These are phyloP conservation scores for Triadica sebifera DNA, from an alignment of 345 rosid species.

Conservation along the genomic window DNA sequence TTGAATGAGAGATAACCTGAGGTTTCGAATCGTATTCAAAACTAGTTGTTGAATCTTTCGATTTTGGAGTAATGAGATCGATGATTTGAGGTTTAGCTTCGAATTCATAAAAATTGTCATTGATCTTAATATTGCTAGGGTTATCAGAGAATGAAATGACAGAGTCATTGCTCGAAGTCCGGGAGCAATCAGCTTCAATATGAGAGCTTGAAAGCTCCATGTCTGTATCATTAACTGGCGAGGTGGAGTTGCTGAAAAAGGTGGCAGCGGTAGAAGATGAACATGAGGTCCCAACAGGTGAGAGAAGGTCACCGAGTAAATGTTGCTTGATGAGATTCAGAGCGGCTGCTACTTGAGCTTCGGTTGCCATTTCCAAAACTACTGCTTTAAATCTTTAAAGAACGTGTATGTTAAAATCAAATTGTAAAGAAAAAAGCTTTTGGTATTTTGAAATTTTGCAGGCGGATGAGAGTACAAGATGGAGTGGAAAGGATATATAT, in stretches of 20 bases:
- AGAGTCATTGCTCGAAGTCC: conserved; percentile 30
- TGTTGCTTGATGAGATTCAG: conserved; percentile 52
- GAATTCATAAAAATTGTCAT: conserved; percentile 28
- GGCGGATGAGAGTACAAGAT: neutral
- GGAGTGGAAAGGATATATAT: conserved; percentile 5
- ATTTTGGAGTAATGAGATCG: conserved; percentile 33
- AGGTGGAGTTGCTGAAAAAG: neutral
- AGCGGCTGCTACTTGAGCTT: conserved; percentile 34
- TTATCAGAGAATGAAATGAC: conserved; percentile 20
- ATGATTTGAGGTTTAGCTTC: conserved; percentile 40
- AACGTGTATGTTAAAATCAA: neutral
- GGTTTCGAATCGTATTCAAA: conserved; percentile 5
- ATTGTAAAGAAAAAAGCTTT: neutral
- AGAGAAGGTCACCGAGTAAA: conserved; percentile 47
- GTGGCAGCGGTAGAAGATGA: neutral
- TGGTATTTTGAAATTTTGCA: too few relatives aligned
- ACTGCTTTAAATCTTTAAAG: neutral
- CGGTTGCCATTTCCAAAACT: conserved; percentile 33
- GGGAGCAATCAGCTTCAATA: conserved; percentile 14
- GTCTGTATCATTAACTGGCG: neutral
- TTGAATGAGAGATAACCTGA: neutral
- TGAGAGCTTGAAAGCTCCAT: conserved; percentile 14
- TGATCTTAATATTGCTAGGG: conserved; percentile 1
- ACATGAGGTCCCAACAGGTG: conserved; percentile 9
- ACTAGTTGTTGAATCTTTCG: conserved; percentile 9